A percentile compares a stretch with the other conserved stretches of the same genome.
Evolutionary conservation across 768 basidiomycete genomes (phyloP).

Genomic region (Xanthoconium purpureum): DNA sequence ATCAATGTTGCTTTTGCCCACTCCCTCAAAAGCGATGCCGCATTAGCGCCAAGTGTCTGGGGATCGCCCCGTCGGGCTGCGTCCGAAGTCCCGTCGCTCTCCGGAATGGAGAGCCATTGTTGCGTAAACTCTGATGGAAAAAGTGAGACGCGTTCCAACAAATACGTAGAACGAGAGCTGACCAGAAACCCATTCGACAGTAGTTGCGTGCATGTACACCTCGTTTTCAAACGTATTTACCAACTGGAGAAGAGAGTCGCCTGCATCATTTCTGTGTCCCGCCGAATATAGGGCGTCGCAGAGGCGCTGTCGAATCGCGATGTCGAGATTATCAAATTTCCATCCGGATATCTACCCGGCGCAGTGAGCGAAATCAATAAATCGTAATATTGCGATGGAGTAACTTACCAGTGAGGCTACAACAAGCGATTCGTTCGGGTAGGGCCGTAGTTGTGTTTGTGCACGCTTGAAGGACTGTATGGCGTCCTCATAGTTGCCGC

Average conservation of each 20-base stretch:
- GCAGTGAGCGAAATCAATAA: not conserved
- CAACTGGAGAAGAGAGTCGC: not conserved
- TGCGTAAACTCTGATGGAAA: not conserved
- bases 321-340: not conserved
- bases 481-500: not conserved
- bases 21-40: not conserved
- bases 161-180: not conserved
- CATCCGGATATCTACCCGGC: not conserved
- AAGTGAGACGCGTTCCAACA: not conserved
- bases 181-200: not conserved
- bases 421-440: not conserved
- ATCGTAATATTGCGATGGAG: too few species aligned
- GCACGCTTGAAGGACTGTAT: not conserved
- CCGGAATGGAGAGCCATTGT: not conserved
- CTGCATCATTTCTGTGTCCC: not conserved
- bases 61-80: not conserved
- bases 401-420: not conserved
- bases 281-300: not conserved
- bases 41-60: too few species aligned
- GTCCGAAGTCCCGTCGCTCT: not conserved
- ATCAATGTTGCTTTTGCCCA: not conserved
- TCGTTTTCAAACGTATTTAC: not conserved
- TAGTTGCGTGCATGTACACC: not conserved
- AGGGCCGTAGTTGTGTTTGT: not conserved
- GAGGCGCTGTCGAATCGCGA: not conserved